Base-by-base conservation (phyloP, 768 basidiomycete genomes). In the Mycena olivaceomarginata region DNA sequence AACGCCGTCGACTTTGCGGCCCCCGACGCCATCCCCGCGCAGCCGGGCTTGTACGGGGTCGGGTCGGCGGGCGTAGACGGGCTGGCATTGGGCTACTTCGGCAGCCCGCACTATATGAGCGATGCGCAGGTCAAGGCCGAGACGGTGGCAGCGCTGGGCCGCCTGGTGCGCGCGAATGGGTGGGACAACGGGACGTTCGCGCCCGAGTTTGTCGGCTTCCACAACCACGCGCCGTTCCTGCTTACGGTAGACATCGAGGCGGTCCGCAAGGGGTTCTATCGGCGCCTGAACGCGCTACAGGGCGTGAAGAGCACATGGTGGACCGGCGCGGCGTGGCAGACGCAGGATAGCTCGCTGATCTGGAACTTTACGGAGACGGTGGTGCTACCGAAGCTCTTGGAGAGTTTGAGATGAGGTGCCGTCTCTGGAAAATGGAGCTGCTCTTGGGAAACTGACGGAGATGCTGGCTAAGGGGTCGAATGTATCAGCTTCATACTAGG, bases 71-170 rank as follows among this genome's bases (percentile, higher is more conserved):
- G 48, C 51, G 67, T 68, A n/a, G 67, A 40, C 67, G 67, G 67
- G 51, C 67, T 56, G 39, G 67, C 51, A 68, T 11, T 41, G 51
- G 67, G 37, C 51, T 68, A 68, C 48, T 68, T 56, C 51, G 39
- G 67, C 67, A 68, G 67, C 51, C 51, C 67, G 48, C 66, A 67
- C 67, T 41, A 56, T 56, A 53, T 68, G 51, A 68, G 51, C 67
- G 67, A 68, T 68, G 67, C 53, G 67, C 67, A 67, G 48, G 66
- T 67, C 48, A 67, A 68, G 51, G 67, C 67, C n/a, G 67, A 68
- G 39, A 68, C 51, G 31, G 51, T 68, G 20, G 67, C 67, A 56
- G 51, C 51, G 39, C 51, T 68, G 51, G 48, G 53, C 31, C 67
- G 67, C 48, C 66, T 67, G 66, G 66, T 13, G 48, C 66, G 37